These are phyloP conservation scores for Salix purpurea DNA, from an alignment of 345 rosid genomes.

Conservation along the genomic window DNA sequence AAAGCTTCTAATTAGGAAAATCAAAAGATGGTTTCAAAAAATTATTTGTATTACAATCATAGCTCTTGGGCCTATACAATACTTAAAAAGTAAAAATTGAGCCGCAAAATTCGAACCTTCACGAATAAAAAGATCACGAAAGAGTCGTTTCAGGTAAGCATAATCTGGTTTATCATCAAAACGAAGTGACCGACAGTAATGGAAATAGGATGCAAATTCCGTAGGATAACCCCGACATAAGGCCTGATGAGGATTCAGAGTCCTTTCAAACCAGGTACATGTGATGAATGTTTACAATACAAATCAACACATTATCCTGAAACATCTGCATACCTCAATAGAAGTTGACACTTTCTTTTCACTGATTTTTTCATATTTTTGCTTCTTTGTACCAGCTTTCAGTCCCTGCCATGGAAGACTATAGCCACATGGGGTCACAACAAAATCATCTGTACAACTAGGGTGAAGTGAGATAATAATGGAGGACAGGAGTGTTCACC, in stretches of 20 bases:
- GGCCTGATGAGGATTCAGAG: conserved; percentile 37
- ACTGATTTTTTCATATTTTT: conserved; percentile 85
- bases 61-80: not conserved
- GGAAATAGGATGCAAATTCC: conserved; percentile 88
- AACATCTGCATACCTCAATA: conserved; percentile 55
- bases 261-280: conserved; percentile 18
- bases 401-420: conserved; percentile 98
- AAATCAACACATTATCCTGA: not conserved
- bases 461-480: not conserved
- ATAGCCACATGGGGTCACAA: conserved; percentile 18
- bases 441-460: conserved; percentile 10
- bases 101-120: conserved; percentile 56
- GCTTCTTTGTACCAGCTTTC: conserved; percentile 86
- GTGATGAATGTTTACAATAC: not conserved
- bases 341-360: conserved; percentile 88
- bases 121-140: conserved; percentile 85
- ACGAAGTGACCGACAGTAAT: conserved; percentile 79
- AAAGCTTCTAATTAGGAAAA: conserved; percentile 1
- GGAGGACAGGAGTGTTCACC: conserved; percentile 36
- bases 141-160: conserved; percentile 79
- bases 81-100: conserved; percentile 3
- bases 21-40: not conserved
- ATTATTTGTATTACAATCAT: not conserved
- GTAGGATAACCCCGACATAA: conserved; percentile 85
- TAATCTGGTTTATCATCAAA: conserved; percentile 91